Percentiles rank a stretch among this genome's conserved stretches.
These are phyloP conservation scores for Inonotus hispidus DNA, from an alignment of 1,284 basidiomycete species.

Conservation along the genomic window DNA sequence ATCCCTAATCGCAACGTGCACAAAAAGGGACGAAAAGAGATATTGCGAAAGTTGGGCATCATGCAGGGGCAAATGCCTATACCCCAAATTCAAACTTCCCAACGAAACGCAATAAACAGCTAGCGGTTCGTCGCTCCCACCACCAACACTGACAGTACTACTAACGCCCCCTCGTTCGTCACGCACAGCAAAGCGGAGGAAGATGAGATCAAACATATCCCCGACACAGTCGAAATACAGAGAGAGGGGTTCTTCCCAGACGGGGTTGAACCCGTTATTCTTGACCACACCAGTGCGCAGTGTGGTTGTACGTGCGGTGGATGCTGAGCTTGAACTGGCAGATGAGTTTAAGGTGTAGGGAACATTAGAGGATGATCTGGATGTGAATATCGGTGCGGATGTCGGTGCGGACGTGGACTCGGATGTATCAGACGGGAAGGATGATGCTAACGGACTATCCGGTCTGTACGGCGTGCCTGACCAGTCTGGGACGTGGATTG, in stretches of 20 bases:
- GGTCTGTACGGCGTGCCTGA: conserved; percentile 32
- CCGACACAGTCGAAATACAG: conserved; percentile 73
- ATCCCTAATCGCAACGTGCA: conserved; percentile 49
- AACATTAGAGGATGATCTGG: conserved; percentile 21
- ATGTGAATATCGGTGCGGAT: conserved; percentile 18
- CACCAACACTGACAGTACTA: conserved; percentile 18
- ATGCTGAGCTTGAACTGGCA: conserved; percentile 31
- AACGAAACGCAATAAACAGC: conserved; percentile 67
- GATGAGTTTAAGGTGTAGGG: conserved; percentile 22
- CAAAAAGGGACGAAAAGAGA: conserved; percentile 86
- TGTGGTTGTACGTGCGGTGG: background rate
- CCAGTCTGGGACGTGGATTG: conserved; percentile 75
- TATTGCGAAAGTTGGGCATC: conserved; percentile 79
- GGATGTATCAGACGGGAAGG: conserved; percentile 15
- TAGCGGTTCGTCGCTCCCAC: conserved; percentile 58
- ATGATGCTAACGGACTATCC: conserved; percentile 16
- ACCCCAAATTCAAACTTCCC: conserved; percentile 69
- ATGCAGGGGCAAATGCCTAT: conserved; percentile 81
- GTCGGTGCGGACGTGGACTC: conserved; percentile 26
- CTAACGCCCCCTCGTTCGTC: conserved; percentile 34
- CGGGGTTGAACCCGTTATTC: conserved; percentile 87
- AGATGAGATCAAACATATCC: conserved; percentile 76
- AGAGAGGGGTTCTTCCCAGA: conserved; percentile 72
- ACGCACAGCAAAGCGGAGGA: conserved; percentile 74
- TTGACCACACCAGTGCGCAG: conserved; percentile 60